A percentile compares a stretch with the other conserved stretches of the same genome.
Conservation (phyloP, 768 basidiomycete genomes). For the Rhodotorula babjevae region DNA sequence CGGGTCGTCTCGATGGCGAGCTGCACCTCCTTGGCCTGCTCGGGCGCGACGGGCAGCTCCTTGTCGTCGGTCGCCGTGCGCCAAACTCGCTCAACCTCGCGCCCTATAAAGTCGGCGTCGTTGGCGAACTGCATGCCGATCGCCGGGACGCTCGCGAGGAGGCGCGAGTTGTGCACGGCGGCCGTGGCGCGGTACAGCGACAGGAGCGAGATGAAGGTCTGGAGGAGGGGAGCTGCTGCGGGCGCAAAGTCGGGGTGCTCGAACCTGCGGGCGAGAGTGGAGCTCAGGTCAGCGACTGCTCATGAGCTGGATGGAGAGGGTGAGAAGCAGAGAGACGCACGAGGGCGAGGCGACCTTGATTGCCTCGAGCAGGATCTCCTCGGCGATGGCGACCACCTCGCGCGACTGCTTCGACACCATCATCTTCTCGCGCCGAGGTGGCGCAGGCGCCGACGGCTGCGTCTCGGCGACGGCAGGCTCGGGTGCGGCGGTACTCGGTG, state of each 20-base stretch:
- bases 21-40: conserved; percentile 42
- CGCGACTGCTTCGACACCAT: conserved; percentile 34
- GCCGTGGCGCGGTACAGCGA: conserved; percentile 49
- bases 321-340: conserved; percentile 17
- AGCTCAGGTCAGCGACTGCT: background rate
- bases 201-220: conserved; percentile 44
- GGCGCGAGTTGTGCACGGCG: conserved; percentile 45
- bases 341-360: conserved; percentile 22
- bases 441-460: background rate
- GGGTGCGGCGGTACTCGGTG: background rate
- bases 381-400: conserved; percentile 27
- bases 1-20: conserved; percentile 21
- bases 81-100: conserved; percentile 31
- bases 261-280: conserved; percentile 5
- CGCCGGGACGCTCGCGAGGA: conserved; percentile 45
- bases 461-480: background rate
- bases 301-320: background rate
- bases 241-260: conserved; percentile 32
- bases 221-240: conserved; percentile 25
- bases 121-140: conserved; percentile 51
- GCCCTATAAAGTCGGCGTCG: conserved; percentile 47
- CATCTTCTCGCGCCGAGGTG: conserved; percentile 19
- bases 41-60: conserved; percentile 46
- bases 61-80: conserved; percentile 8
- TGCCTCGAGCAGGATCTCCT: conserved; percentile 36